phyloP scores from a whole-genome alignment of 2,329 filamentous ascomycete species.

The Claviceps monticola region DNA sequence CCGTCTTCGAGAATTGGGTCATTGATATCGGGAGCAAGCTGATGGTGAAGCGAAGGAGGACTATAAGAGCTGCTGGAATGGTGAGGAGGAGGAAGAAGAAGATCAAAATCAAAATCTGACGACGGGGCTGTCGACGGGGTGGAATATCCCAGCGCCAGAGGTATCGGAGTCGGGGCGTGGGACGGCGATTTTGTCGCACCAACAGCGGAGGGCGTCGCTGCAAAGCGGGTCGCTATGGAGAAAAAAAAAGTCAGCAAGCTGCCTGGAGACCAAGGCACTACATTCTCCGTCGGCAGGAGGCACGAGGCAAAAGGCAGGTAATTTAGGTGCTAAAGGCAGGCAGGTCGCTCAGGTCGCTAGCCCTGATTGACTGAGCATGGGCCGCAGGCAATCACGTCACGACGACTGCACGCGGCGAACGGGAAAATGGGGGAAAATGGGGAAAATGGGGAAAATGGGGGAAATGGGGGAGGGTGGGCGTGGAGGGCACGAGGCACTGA shows the following conservation, averaged over 20 bases:
- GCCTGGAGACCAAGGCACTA: not conserved
- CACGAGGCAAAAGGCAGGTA: not conserved
- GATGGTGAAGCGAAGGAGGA: slow-evolving; percentile 25
- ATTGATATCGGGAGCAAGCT: slow-evolving; percentile 34
- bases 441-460: not conserved
- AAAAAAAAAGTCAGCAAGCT: slow-evolving; percentile 7
- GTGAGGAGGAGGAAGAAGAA: not conserved
- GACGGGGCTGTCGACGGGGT: slow-evolving; percentile 4
- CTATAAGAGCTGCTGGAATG: slow-evolving; percentile 19
- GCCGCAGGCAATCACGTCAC: slow-evolving; percentile 10
- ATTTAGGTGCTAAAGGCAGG: not conserved
- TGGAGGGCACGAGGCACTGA: slow-evolving; percentile 6
- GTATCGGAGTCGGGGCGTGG: slow-evolving; percentile 4
- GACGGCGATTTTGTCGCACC: slow-evolving; percentile 3
- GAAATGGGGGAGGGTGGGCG: not conserved
- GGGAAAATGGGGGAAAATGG: not conserved
- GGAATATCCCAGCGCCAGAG: slow-evolving; percentile 3
- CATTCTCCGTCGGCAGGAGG: not conserved
- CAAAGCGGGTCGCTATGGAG: slow-evolving; percentile 2
- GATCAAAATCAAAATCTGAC: not conserved
- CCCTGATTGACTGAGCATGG: not conserved
- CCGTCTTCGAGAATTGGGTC: slow-evolving; percentile 40
- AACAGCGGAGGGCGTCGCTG: slow-evolving; percentile 2
- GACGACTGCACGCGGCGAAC: slow-evolving; percentile 2
- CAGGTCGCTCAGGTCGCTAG: not conserved